Evolutionary conservation across 2,329 filamentous ascomycete species (phyloP), one percentile per base, ranked within the genome.

Genomic region (Lomentospora prolificans): DNA sequence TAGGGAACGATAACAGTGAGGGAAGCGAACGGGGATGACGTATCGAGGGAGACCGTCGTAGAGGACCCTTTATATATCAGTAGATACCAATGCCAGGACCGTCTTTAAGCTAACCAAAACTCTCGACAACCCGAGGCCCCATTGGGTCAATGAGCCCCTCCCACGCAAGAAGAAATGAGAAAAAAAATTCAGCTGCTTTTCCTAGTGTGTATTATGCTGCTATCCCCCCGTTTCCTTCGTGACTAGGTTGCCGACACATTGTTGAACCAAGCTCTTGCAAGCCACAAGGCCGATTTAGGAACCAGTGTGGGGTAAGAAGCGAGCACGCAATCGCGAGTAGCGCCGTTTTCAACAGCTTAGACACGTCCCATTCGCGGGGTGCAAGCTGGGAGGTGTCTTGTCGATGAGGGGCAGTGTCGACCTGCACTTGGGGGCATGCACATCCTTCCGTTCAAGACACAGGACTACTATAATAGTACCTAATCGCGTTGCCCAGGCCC

Each of bases 251-350:
- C 22, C 19, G 19, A 46, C 41, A 46, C 22, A 19, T 22, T 10
- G 19, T 46, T 24, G 19, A n/a, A 24, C 41, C 41, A 46, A 46
- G 19, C n/a, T 10, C 41, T 46, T 8, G n/a, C 41, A 46, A 46
- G 41, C 41, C 41, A 46, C 41, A 46, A 12, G 22, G 55, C 61
- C 61, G 59, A 58, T 60, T 64, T 61, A 60, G 63, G 64, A 59
- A 62, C 57, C 51, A n/a, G 59, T 64, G 61, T 65, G 66, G 65
- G 63, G 63, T 63, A 61, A 60, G 56, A 50, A 39, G 58, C 57
- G 58, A 69, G 66, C 66, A 68, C 67, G 67, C 65, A 62, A 68
- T 69, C 63, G 62, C 48, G 61, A 60, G 60, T 39, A 39, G 51
- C 28, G 51, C 52, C 24, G 33, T 39, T 27, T 27, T 44, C 36